These are phyloP conservation scores for Macrolepiota albuminosa DNA, from an alignment of 768 basidiomycete species.

Conservation along the genomic window DNA sequence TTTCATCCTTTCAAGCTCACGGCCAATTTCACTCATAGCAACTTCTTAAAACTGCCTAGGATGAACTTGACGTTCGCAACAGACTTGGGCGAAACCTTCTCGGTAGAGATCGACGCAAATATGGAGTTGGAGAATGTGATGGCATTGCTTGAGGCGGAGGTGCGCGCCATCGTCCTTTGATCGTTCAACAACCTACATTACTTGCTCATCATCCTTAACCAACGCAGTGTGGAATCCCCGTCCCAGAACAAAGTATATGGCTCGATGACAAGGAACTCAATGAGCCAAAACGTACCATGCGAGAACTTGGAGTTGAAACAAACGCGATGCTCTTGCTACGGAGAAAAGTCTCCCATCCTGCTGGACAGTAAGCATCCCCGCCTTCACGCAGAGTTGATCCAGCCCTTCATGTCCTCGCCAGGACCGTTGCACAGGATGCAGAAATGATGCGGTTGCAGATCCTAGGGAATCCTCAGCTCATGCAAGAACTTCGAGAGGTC, in stretches of 20 bases:
- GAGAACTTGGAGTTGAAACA: conserved; percentile 48
- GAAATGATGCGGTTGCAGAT: conserved; percentile 91
- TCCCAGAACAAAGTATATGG: conserved; percentile 68
- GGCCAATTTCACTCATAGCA: conserved; percentile 1
- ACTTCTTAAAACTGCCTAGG: conserved; percentile 8
- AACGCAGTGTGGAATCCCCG: conserved; percentile 66
- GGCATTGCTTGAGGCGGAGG: conserved; percentile 94
- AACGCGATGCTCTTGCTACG: conserved; percentile 66
- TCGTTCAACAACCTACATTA: not conserved
- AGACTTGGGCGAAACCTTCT: conserved; percentile 58
- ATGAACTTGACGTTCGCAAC: conserved; percentile 76
- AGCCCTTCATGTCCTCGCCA: conserved; percentile 22
- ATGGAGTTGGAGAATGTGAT: conserved; percentile 93
- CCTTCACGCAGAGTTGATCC: not conserved
- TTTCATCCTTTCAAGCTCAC: not conserved
- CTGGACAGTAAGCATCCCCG: conserved; percentile 34
- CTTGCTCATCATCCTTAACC: not conserved
- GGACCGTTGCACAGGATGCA: conserved; percentile 70
- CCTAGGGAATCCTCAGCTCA: conserved; percentile 76
- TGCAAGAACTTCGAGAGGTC: conserved; percentile 70
- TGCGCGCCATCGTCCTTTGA: conserved; percentile 31
- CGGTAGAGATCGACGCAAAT: conserved; percentile 79
- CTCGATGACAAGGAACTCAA: conserved; percentile 62
- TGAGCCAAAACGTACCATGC: conserved; percentile 65
- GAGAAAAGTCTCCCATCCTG: conserved; percentile 44